These are phyloP conservation scores for Schwanniomyces yamadae DNA, from an alignment of 805 yeast genomes.

Conservation along the genomic window DNA sequence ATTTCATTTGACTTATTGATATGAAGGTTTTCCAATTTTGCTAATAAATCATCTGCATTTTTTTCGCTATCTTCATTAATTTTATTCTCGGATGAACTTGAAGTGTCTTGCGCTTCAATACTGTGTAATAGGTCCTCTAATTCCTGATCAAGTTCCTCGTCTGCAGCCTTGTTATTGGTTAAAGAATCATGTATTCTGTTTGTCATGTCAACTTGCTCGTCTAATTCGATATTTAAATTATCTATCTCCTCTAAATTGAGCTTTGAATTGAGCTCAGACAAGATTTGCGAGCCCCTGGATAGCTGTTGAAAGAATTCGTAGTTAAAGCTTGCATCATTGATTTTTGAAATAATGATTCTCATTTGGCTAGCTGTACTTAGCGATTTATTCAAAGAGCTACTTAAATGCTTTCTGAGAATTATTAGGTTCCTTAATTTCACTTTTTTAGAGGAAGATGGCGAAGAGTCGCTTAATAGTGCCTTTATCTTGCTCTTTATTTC, in stretches of 20 bases:
- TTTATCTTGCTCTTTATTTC: conserved; percentile 16
- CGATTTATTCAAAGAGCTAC: conserved; percentile 18
- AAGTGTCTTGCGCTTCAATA: background rate
- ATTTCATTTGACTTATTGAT: background rate
- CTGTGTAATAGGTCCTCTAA: conserved; percentile 4
- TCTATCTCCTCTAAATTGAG: conserved; percentile 27
- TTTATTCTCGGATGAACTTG: conserved; percentile 4
- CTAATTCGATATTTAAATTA: conserved; percentile 25
- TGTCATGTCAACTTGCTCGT: conserved; percentile 26
- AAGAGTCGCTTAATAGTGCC: conserved; percentile 7
- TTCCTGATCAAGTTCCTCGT: conserved; percentile 28
- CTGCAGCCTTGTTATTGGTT: conserved; percentile 5
- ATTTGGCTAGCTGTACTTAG: conserved; percentile 20
- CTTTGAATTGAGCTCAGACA: conserved; percentile 27
- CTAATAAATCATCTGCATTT: conserved; percentile 9
- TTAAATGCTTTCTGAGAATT: conserved; percentile 13
- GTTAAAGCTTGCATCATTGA: conserved; percentile 36
- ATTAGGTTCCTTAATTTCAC: conserved; percentile 18
- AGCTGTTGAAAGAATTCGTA: conserved; percentile 23
- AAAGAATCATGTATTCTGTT: conserved; percentile 29
- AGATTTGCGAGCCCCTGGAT: conserved; percentile 22
- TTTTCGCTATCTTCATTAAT: conserved; percentile 2
- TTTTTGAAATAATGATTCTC: conserved; percentile 24
- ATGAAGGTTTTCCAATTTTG: conserved; percentile 9
- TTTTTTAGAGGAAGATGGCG: conserved; percentile 12